Base-by-base conservation (phyloP, 202 grass and related monocot genomes). In the Dendrocalamus latiflorus region DNA sequence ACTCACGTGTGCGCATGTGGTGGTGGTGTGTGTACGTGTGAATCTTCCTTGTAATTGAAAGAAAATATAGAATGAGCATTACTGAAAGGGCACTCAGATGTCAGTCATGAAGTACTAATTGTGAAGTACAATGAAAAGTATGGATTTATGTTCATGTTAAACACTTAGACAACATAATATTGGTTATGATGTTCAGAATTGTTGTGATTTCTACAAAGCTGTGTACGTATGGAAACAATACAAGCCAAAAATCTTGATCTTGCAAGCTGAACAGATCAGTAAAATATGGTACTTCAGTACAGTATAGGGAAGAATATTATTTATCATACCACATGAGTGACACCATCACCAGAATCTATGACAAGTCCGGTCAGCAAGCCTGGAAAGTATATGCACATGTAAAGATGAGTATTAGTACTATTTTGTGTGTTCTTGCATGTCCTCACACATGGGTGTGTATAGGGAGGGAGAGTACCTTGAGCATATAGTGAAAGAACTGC, bases 401-500 rank as follows among this genome's bases (percentile, higher is more conserved):
- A 57, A 67, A 84, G 56, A 65, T 1, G 25, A 84, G 51, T 22
- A 36, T 76, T 59, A 77, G 30, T 69, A 50, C 21, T 13, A 49
- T 85, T 20, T 56, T 76, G n/a, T 65, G 38, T 69, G 4, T 54
- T 78, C 15, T 6, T 45, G 2, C 54, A 72, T 1, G 21, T 5
- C 2, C 33, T 30, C 16, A 59, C 2, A 37, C 38, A 47, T 16
- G 26, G 41, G 25, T 54, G 16, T 70, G 37, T 25, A 48, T 21
- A n/a, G 22, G 62, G 26, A 7, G 75, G 63, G 18, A 25, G 42
- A 22, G 54, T 60, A 98, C 95, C 93, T 95, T 98, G 95, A 69
- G 93, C 95, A 53, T 98, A 98, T 70, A 98, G 74, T 62, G 91
- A 94, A 80, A 98, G 93, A 88, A 98, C 95, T 71, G 95, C 95